Evolutionary conservation across 306 rosid genomes (phyloP), one percentile per base, ranked within the genome.

Genomic region (Sicyos baderoa): DNA sequence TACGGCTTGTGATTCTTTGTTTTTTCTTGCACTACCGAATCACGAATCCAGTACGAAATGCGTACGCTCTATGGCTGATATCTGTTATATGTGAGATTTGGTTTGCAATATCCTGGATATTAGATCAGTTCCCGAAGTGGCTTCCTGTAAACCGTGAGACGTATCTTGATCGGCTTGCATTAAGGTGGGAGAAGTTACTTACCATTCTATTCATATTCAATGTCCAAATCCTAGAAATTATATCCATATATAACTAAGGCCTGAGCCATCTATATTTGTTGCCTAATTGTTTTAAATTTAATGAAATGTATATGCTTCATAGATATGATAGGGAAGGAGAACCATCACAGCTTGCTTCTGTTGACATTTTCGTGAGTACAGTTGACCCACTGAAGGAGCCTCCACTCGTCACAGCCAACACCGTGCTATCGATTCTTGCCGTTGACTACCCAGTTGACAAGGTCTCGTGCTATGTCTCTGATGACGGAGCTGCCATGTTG

Each of bases 51-150:
- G 98, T 93, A 68, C 82, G 73, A 68, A 88, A 93, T 85, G 98
- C 98, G 54, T 89, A 65, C 70, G 83, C 89, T 14, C 75, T 93
- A 74, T 93, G 98, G 98, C 68, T 93, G 66, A 74, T 89, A 76
- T 93, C 97, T 3, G 98, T 93, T 76, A 89, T 93, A 66, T 93
- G 98, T 79, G 98, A 93, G 88, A 86, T 93, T 76, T 93, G 98
- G 98, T 93, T 93, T 66, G 97, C 98, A 47, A 76, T 93, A 0
- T 93, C 98, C 54, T 93, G 98, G 98, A 89, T 93, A 72, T 82
- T 93, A 63, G 98, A 93, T 93, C 98, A 93, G 81, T 88, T 93
- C 72, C 98, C 95, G 0, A 93, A 93, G 84, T 93, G 98, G 98
- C 84, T 89, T 35, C 97, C 98, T 15, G 91, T 93, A 13, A 93